phyloP scores from a whole-genome alignment of 176 grass and related monocot genomes.

The Lolium multiflorum region DNA sequence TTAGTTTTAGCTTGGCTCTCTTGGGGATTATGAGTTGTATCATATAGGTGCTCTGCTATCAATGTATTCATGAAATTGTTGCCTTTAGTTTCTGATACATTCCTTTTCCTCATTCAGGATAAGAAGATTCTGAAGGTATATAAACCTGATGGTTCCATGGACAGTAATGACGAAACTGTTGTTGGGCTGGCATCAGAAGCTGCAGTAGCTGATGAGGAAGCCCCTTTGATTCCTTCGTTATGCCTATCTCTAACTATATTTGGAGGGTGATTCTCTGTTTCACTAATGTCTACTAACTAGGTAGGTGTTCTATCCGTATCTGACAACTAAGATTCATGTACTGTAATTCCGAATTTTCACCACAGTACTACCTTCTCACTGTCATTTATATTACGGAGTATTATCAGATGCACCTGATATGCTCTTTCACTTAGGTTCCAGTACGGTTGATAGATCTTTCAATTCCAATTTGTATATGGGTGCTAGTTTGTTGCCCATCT shows the following conservation, averaged over 20 bases:
- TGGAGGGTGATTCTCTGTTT: too few species aligned
- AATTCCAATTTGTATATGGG: constrained; percentile 7
- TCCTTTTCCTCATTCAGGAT: constrained; percentile 51
- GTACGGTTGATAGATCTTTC: not conserved
- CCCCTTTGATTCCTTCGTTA: constrained; percentile 64
- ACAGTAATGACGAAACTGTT: constrained; percentile 45
- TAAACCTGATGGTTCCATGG: constrained; percentile 54
- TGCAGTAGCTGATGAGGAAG: constrained; percentile 67
- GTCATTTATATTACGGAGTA: not conserved
- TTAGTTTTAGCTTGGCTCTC: constrained; percentile 2
- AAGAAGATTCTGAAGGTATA: constrained; percentile 67
- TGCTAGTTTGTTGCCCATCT: constrained; percentile 1
- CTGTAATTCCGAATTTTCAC: too few species aligned
- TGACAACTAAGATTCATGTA: too few species aligned
- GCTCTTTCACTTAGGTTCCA: constrained; percentile 12
- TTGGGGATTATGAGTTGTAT: not conserved
- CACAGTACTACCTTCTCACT: too few species aligned
- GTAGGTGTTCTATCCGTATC: too few species aligned
- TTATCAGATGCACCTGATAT: not conserved
- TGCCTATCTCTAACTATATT: constrained; percentile 23
- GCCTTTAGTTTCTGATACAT: constrained; percentile 7
- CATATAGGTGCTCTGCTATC: not conserved
- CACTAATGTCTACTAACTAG: too few species aligned
- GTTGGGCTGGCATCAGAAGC: constrained; percentile 59
- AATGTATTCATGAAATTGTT: not conserved